Base-by-base conservation (phyloP, 371 early-diverging fungal species). In the Polyrhizophydium stewartii region DNA sequence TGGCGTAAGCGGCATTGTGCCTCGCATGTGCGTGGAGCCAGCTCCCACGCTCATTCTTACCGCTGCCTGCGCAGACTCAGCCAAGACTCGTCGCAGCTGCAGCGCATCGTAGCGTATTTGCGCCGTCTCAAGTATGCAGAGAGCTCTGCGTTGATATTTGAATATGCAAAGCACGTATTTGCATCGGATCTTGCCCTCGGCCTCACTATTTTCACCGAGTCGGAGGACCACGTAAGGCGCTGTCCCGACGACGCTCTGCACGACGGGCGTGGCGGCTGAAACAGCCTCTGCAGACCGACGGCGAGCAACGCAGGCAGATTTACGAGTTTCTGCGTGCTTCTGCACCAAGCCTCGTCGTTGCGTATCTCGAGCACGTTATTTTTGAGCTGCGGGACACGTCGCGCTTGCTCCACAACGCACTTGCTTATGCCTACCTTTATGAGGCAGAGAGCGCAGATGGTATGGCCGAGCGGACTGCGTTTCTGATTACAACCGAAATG, bases 281-380 rank as follows among this genome's bases (percentile, higher is more conserved):
- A n/a, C n/a, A n/a, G n/a, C n/a, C n/a, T n/a, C n/a, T n/a, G n/a
- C 40, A 40, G 58, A 13, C 55, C 6, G 6, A 12, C 22, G 27
- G 9, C 32, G 30, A n/a, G 12, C 12, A 12, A 30, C 57, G 57
- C 37, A 40, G 10, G 30, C 56, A 61, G 52, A 72, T 77, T 35
- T 40, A 67, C 7, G 61, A 61, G 22, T 72, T 64, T 59, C 58
- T 77, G 46, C 64, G 64, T 32, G 17, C 25, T 1, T 40, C 65
- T 1, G 55, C 67, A 17, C 40, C 58, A 10, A 75, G 79, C 51
- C 76, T 91, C 5, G 88, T 84, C 24, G 79, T 88, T 12, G 75
- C 77, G 60, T 96, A 94, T 65, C 67, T 94, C 50, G 86, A 90
- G 65, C 86, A 90, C 65, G 77, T 93, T 25, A 85, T 93, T 57